Conservation (phyloP, 176 grass and related monocot species). For the Hyparrhenia diplandra region DNA sequence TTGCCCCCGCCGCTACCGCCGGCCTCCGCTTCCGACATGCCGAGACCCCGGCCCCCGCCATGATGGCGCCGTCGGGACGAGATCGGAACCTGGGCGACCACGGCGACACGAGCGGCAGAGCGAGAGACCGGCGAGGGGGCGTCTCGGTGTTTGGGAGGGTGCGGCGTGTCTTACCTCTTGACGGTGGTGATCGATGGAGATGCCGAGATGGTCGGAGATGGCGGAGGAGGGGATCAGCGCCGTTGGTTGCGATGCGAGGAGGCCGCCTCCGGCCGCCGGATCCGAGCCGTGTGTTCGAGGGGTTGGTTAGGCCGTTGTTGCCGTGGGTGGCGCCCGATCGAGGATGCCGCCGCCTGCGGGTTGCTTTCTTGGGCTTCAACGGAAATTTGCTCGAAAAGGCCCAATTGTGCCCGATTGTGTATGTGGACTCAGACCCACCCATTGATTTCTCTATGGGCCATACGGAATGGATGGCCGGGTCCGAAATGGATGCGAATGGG, state of each 20-base stretch:
- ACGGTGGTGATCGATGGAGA: background rate
- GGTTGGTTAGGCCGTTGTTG: background rate
- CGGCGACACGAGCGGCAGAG: background rate
- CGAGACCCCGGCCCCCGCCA: background rate
- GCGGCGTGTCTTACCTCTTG: constrained; percentile 11
- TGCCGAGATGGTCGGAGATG: constrained; percentile 31
- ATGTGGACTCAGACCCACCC: too few species aligned
- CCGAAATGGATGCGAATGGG: too few species aligned
- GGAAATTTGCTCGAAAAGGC: background rate
- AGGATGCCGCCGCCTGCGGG: background rate
- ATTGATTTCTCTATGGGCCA: too few species aligned
- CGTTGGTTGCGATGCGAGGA: constrained; percentile 27
- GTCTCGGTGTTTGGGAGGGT: background rate
- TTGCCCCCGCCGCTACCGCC: constrained; percentile 22
- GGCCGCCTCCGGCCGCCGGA: constrained; percentile 41
- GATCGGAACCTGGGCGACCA: background rate
- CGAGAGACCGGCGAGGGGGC: background rate
- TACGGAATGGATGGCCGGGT: too few species aligned
- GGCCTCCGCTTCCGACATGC: constrained; percentile 53
- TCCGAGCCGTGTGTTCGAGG: constrained; percentile 23
- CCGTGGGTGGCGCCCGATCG: background rate
- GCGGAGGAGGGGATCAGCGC: constrained; percentile 52
- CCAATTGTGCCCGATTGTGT: background rate
- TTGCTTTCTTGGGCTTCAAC: background rate
- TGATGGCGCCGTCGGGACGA: background rate